phyloP scores from a whole-genome alignment of 2,329 filamentous ascomycete genomes.

The Sarocladium brachiariae region DNA sequence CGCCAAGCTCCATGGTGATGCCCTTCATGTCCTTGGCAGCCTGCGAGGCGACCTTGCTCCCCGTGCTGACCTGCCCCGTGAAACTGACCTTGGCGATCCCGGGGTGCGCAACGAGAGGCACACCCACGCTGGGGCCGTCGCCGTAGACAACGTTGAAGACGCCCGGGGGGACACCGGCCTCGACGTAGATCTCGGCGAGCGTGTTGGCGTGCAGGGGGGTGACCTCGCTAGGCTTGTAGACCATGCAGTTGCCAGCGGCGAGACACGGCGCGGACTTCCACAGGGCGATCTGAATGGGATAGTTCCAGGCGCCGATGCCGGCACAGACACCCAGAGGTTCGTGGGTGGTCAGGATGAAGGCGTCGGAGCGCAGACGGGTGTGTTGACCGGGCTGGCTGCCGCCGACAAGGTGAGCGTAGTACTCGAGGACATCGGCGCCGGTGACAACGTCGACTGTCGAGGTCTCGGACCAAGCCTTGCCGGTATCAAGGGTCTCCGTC shows the following conservation, averaged over 20 bases:
- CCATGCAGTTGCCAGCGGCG: slow-evolving; percentile 81
- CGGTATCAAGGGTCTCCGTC: slow-evolving; percentile 78
- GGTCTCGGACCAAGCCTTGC: slow-evolving; percentile 80
- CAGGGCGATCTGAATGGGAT: slow-evolving; percentile 82
- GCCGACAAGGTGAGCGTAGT: slow-evolving; percentile 74
- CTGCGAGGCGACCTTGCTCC: slow-evolving; percentile 69
- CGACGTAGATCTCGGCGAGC: slow-evolving; percentile 67
- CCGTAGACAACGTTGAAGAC: slow-evolving; percentile 87
- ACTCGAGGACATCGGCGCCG: slow-evolving; percentile 79
- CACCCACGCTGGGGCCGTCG: slow-evolving; percentile 64
- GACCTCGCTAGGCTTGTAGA: slow-evolving; percentile 85
- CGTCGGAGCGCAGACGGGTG: slow-evolving; percentile 64
- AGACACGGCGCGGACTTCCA: slow-evolving; percentile 86
- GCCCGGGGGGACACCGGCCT: slow-evolving; percentile 72
- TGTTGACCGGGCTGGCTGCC: slow-evolving; percentile 78
- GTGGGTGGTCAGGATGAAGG: slow-evolving; percentile 78
- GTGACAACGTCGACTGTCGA: slow-evolving; percentile 77
- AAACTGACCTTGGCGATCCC: slow-evolving; percentile 80
- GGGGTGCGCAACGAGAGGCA: slow-evolving; percentile 65
- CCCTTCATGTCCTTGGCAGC: slow-evolving; percentile 80
- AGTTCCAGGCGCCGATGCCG: slow-evolving; percentile 88
- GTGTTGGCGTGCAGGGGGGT: slow-evolving; percentile 75
- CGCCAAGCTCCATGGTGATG: slow-evolving; percentile 86
- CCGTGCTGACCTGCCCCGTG: slow-evolving; percentile 79
- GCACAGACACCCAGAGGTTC: slow-evolving; percentile 77